Base-by-base conservation (phyloP, 2,329 filamentous ascomycete species). In the Dactylonectria macrodidyma region DNA sequence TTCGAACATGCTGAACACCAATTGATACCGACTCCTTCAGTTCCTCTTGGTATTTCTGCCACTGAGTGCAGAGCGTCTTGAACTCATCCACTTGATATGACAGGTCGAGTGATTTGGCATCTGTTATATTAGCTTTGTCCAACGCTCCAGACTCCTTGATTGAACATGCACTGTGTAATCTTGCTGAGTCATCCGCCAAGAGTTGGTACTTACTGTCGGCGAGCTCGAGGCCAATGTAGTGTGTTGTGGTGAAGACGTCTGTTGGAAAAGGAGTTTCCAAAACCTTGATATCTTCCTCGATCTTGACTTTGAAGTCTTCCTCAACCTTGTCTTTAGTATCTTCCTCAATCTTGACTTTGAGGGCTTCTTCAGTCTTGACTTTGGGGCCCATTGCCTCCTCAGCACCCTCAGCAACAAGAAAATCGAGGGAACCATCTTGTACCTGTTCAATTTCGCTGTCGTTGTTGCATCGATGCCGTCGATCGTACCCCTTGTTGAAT, bases 401-500 rank as follows among this genome's bases (percentile, higher is more conserved):
- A 48, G 81, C 76, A 3, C 78, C 76, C 51, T 80, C 81, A 59
- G 81, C 81, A 58, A 81, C 74, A 9, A 86, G 62, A 69, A 83
- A 87, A 14, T 83, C 78, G 38, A 90, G 78, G 67, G 83, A 86
- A 12, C 88, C 88, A 36, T 87, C 84, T 65, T 87, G 84, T 14
- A 90, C 87, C 65, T 87, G 84, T 44, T 85, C 84, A 26, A 86
- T 81, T 70, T 89, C 83, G 41, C 81, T 75, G 48, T 81, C 89
- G 81, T 81, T 81, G 48, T 83, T 91, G 87, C 84, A 95, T 52
- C 86, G 86, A 81, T 98, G 95, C 3, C 90, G 86, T 68, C 96
- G 90, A 74, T 97, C 93, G 78, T 97, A 97, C 3, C 93, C 94
- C 80, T 98, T 97, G 76, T 94, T 95, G 85, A 95, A 99, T 0